Base-by-base conservation (phyloP, 768 basidiomycete species). In the Trametes elegans region DNA sequence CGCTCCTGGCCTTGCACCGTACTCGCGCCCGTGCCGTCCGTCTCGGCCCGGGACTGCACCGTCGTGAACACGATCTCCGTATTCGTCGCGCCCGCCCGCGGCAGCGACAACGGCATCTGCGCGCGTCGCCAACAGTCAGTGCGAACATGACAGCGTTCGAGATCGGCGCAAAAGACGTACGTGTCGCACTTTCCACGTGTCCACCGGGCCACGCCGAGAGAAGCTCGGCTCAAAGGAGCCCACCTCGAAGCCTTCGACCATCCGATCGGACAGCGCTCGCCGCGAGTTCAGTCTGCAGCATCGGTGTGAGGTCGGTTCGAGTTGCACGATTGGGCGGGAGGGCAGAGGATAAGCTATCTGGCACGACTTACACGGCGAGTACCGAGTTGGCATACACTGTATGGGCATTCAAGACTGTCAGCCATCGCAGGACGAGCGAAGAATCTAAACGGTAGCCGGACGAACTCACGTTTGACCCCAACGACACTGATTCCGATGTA, bases 371-470 rank as follows among this genome's bases (percentile, higher is more conserved):
- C 49, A 51, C 39, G 3, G 49, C 49, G 27, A 51, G 49, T 3
- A 51, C 49, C 3, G 49, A 51, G 49, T 51, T 51, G 7, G 49
- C 49, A 19, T 51, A 51, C 5, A 51, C 49, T 51, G 21, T 18
- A 29, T 18, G 21, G 10, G 23, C 9, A 42, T 26, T 3, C 26
- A 14, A 27, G 13, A 26, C 7, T 14, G 16, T 7, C 3, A 27
- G 1, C 13, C 13, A 27, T 21, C n/a, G n/a, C n/a, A n/a, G n/a
- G n/a, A n/a, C n/a, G n/a, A n/a, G n/a, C n/a, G n/a, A n/a, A n/a
- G n/a, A n/a, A n/a, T n/a, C n/a, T n/a, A n/a, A n/a, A n/a, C n/a
- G n/a, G n/a, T n/a, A n/a, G n/a, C n/a, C n/a, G n/a, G n/a, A n/a
- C n/a, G n/a, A 10, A 23, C 45, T 3, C 2, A 35, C 45, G 19